A percentile compares a stretch with the other conserved stretches of the same genome.
Conservation (phyloP, 2,329 filamentous ascomycete species). For the Microcyclospora pomicola region DNA sequence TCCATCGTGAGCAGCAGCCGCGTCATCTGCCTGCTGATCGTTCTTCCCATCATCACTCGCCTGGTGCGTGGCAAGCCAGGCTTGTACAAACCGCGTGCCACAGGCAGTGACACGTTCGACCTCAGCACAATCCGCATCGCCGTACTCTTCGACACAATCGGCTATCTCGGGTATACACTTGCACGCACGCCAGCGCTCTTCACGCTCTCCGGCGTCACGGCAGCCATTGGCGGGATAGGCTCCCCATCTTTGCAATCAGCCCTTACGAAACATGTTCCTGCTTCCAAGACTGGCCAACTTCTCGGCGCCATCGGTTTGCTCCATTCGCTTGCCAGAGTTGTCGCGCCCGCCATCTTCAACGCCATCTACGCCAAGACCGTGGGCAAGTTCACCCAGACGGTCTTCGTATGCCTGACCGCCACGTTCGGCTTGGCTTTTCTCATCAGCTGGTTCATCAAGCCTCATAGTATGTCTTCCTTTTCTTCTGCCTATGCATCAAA, state of each 20-base stretch:
- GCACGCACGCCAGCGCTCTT: constrained; percentile 51
- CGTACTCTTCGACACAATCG: constrained; percentile 57
- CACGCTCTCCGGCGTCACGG: constrained; percentile 55
- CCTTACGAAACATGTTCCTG: constrained; percentile 80
- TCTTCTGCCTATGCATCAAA: too few species aligned
- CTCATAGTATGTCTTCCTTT: constrained; percentile 50
- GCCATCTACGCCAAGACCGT: constrained; percentile 75
- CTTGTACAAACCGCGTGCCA: constrained; percentile 33
- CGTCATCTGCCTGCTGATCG: constrained; percentile 57
- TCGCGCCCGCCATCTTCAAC: constrained; percentile 74
- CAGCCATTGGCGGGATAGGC: constrained; percentile 69
- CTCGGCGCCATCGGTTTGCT: constrained; percentile 76
- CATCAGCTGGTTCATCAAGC: constrained; percentile 55
- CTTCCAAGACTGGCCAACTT: constrained; percentile 70
- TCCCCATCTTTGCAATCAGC: constrained; percentile 72
- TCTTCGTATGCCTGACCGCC: constrained; percentile 60
- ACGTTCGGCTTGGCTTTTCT: constrained; percentile 55
- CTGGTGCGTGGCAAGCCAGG: constrained; percentile 48
- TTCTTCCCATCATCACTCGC: constrained; percentile 67
- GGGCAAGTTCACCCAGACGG: constrained; percentile 59
- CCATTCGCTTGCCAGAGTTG: constrained; percentile 65
- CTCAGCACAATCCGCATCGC: constrained; percentile 62
- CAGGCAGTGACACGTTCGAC: constrained; percentile 66
- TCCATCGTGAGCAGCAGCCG: constrained; percentile 65
- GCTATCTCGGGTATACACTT: constrained; percentile 61